Base-by-base conservation (phyloP, 306 rosid species). In the Corylus americana region DNA sequence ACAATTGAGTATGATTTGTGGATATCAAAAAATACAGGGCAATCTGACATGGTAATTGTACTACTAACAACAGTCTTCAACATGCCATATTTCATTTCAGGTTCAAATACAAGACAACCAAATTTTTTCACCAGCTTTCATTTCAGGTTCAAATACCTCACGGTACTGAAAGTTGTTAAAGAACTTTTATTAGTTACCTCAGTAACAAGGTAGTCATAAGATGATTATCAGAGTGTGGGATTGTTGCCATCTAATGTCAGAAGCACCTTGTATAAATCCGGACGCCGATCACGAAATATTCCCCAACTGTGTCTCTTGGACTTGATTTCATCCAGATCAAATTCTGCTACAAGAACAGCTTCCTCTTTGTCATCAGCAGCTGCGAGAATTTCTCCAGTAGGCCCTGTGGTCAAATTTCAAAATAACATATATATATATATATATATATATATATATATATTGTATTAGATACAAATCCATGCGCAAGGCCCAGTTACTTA, bases 251-350 rank as follows among this genome's bases (percentile, higher is more conserved):
- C 89, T 77, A 88, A 86, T 45, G 99, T 88, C 74, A 95, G 86
- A 83, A 95, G 92, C 85, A 85, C 91, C 91, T 93, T 93, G 83
- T 93, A 95, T 29, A 95, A 81, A 45, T 90, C 97, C 5, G 98
- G 99, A 29, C 99, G 96, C 35, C 99, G 89, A 75, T 95, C 99
- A 22, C 98, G 94, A 74, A 91, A 95, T 20, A 93, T 83, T 48
- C 99, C 98, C 99, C 99, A 95, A 69, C 86, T 55, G 80, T 88
- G 91, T 78, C 99, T 87, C 85, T 82, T 86, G 72, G 89, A 85
- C 84, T 91, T 95, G 80, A 95, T 91, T 74, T 89, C 82, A 62
- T 90, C 96, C 84, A 95, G 80, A 84, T 95, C 92, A 80, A 95
- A 95, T 74, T 89, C 18, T 49, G 93, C 93, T 62, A 95, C 83